These are phyloP conservation scores for Fusarium buxicola DNA, from an alignment of 2,329 filamentous ascomycete species.

Conservation along the genomic window DNA sequence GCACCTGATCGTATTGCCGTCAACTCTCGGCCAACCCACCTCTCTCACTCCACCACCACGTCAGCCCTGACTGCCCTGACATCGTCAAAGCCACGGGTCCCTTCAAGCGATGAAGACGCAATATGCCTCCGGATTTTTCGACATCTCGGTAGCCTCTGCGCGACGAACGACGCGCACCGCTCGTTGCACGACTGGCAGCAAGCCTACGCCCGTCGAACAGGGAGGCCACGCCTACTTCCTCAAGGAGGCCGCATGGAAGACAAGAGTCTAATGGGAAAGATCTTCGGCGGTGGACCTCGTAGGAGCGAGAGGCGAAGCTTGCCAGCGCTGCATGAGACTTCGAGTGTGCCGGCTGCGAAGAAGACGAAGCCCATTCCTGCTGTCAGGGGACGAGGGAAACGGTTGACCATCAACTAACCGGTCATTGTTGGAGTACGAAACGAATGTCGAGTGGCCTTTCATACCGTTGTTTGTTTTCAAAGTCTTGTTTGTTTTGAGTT, in stretches of 20 bases:
- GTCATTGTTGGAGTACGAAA: neutral
- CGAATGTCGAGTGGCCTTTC: neutral
- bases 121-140: constrained; percentile 58
- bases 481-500: neutral
- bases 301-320: constrained; percentile 42
- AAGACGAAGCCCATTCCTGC: constrained; percentile 9
- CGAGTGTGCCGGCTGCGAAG: constrained; percentile 14
- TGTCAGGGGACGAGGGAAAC: constrained; percentile 22
- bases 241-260: constrained; percentile 50
- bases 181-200: constrained; percentile 63
- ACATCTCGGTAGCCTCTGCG: constrained; percentile 60
- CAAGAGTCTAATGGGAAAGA: constrained; percentile 44
- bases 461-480: constrained; percentile 5
- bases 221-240: constrained; percentile 56
- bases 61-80: constrained; percentile 47
- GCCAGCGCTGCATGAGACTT: constrained; percentile 16
- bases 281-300: constrained; percentile 42
- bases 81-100: constrained; percentile 20
- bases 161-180: constrained; percentile 59
- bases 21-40: constrained; percentile 42
- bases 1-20: constrained; percentile 32
- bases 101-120: constrained; percentile 52
- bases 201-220: constrained; percentile 57
- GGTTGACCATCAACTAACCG: constrained; percentile 31
- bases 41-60: constrained; percentile 50